phyloP scores from a whole-genome alignment of 139 green algal genomes.

The Klebsormidium nitens region DNA sequence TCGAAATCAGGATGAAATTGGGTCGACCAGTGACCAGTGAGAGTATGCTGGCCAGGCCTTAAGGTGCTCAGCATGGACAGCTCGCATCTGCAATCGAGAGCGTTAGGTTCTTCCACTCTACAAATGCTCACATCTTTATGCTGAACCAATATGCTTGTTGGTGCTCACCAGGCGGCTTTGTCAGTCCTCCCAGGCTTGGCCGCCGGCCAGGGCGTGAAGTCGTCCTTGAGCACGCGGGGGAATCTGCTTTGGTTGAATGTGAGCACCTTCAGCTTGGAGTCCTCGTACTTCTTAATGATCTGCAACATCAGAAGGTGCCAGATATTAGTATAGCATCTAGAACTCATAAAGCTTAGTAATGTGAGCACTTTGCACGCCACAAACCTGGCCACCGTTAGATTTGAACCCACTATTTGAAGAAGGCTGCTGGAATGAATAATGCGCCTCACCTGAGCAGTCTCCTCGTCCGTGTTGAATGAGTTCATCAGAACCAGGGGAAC shows the following conservation, averaged over 20 bases:
- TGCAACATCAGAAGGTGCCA: slow-evolving; percentile 9
- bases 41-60: no score
- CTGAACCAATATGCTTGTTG: no score
- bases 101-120: no score
- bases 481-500: slow-evolving; percentile 31
- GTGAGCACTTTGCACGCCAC: background rate
- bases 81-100: no score
- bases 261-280: background rate
- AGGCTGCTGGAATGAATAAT: no score
- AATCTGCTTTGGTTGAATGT: slow-evolving; percentile 26
- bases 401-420: no score
- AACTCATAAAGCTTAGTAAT: background rate
- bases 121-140: no score
- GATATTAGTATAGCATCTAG: no score
- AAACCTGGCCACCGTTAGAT: no score
- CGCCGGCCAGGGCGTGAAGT: slow-evolving; percentile 19
- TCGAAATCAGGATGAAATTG: no score
- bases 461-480: slow-evolving; percentile 35
- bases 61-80: no score
- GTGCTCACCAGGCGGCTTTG: slow-evolving; percentile 20
- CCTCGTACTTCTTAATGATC: slow-evolving; percentile 20
- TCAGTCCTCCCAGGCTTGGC: slow-evolving; percentile 31
- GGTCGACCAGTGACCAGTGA: no score
- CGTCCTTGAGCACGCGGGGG: slow-evolving; percentile 14
- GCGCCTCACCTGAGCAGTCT: slow-evolving; percentile 22